Conservation (phyloP, 257 asterid genomes). For the Solanum pennellii region DNA sequence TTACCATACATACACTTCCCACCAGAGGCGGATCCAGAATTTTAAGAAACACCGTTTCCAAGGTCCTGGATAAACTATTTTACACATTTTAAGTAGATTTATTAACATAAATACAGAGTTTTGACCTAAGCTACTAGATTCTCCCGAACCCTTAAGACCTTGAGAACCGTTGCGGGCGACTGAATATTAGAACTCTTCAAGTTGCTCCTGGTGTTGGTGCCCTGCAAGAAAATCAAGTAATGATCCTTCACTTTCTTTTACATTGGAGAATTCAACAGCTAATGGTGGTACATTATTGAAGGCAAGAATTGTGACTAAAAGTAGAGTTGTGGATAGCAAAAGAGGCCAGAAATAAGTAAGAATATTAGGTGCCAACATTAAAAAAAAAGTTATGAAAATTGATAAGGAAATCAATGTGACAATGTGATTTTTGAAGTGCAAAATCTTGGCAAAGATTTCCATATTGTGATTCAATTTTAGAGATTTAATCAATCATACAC, state of each 20-base stretch:
- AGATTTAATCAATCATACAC: not conserved
- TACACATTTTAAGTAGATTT: not conserved
- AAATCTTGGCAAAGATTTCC: constrained; percentile 27
- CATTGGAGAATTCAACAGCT: constrained; percentile 10
- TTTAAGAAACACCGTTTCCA: not conserved
- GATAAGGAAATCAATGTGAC: constrained; percentile 14
- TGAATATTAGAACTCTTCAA: constrained; percentile 7
- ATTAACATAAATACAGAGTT: not conserved
- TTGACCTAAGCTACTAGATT: not conserved
- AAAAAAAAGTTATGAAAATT: constrained; percentile 10
- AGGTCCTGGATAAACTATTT: not conserved
- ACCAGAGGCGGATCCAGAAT: not conserved
- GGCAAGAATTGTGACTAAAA: constrained; percentile 22
- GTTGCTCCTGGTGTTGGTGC: constrained; percentile 18
- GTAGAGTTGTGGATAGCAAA: constrained; percentile 34
- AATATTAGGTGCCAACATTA: constrained; percentile 17
- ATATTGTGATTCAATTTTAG: not conserved
- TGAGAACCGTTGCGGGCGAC: not conserved
- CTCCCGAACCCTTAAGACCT: not conserved
- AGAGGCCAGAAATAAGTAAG: constrained; percentile 51
- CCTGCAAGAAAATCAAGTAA: constrained; percentile 28
- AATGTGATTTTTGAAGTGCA: constrained; percentile 16
- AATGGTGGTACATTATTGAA: constrained; percentile 27
- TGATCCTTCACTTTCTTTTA: constrained; percentile 16
- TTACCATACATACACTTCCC: not conserved